Base-by-base conservation (phyloP, 2,329 filamentous ascomycete genomes). In the Alternaria burnsii region DNA sequence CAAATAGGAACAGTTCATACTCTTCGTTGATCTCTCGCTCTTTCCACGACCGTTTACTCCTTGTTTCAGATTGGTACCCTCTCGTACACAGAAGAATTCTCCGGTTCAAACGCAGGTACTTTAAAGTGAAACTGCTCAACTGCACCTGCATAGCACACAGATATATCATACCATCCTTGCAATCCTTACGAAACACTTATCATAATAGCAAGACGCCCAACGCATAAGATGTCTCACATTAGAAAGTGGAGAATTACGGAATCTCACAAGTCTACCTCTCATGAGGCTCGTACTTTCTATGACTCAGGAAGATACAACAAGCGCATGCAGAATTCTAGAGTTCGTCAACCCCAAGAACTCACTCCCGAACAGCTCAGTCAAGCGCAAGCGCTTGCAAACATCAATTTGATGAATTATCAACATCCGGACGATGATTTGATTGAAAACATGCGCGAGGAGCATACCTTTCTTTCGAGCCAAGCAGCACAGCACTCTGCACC, bases 401-500 rank as follows among this genome's bases (percentile, higher is more conserved):
- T 58, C 36, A 38, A 50, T 20, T 9, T 5, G 20, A 16, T 24
- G 20, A 42, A 61, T 16, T 61, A 58, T 20, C 58, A 61, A 38
- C 48, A 38, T 11, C 54, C 58, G 2, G 28, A 53, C 20, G 18
- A 53, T 12, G 42, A 26, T 3, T 30, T 58, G 1, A 28, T 58
- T 24, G 30, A 38, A 34, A 34, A 20, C 9, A 61, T 58, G 48
- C 43, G 22, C 16, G 32, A 24, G 18, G 53, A 43, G 10, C 30
- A 43, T 32, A 20, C 5, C 22, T 3, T 1, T 7, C 6, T 14
- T 5, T 9, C 4, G 18, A 38, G 14, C 11, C 46, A 36, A 24
- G 46, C 16, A 12, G 20, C 8, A 36, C 34, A 26, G 14, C 14
- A 24, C 46, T 36, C 14, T 36, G 30, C 20, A 36, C 32, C 20